Percentiles rank a stretch among this genome's conserved stretches.
phyloP scores from a whole-genome alignment of 106 monocot genomes.

The Acorus calamus region DNA sequence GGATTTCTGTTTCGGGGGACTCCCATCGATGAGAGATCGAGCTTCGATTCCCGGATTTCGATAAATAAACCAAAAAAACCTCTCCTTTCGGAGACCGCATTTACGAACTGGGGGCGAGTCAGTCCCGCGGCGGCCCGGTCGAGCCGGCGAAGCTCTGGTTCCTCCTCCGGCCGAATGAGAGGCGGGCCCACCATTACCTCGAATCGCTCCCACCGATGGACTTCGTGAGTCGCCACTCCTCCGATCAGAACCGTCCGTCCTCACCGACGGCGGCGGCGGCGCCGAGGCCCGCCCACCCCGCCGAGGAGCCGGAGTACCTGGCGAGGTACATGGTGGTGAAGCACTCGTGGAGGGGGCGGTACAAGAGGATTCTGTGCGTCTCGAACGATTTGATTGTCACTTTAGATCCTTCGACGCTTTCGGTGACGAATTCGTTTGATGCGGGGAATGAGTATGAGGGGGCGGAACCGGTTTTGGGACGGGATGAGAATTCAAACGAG shows the following conservation, averaged over 20 bases:
- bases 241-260: not conserved
- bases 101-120: no score
- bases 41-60: no score
- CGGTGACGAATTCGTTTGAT: slow-evolving; percentile 84
- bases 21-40: no score
- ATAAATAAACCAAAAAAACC: no score
- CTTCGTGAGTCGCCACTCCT: no score
- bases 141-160: no score
- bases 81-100: no score
- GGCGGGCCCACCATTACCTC: no score
- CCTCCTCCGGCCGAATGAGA: no score
- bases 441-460: slow-evolving; percentile 47
- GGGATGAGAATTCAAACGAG: slow-evolving; percentile 48
- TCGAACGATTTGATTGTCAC: slow-evolving; percentile 51
- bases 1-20: no score
- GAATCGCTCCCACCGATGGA: no score
- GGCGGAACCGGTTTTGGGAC: slow-evolving; percentile 58
- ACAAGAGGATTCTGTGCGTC: slow-evolving; percentile 85
- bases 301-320: slow-evolving; percentile 92
- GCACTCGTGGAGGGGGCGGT: slow-evolving; percentile 95
- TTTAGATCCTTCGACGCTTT: slow-evolving; percentile 64
- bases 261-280: slow-evolving; percentile 10
- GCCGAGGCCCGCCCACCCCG: slow-evolving; percentile 11
- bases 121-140: no score
- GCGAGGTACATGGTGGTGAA: slow-evolving; percentile 80